A percentile compares a stretch with the other conserved stretches of the same genome.
phyloP scores from a whole-genome alignment of 2,329 filamentous ascomycete species.

The Fusarium sp. region DNA sequence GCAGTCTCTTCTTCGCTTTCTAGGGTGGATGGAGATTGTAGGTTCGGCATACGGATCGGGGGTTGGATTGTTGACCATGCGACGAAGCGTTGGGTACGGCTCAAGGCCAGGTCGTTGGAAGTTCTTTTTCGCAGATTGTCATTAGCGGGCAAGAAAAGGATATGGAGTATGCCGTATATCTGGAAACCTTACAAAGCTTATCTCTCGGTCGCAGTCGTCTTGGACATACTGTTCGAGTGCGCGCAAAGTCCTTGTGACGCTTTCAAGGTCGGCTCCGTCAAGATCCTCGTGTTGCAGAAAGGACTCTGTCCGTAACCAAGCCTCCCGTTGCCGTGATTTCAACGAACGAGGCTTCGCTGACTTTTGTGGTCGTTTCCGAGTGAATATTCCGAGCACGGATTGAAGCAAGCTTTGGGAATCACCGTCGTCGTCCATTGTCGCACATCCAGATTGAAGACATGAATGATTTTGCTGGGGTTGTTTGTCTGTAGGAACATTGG shows the following conservation, averaged over 20 bases:
- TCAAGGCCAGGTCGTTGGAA: neutral
- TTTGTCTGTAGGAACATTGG: neutral
- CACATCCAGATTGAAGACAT: neutral
- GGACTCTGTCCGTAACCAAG: neutral
- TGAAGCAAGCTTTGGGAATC: neutral
- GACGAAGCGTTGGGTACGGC: neutral
- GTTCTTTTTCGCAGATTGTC: neutral
- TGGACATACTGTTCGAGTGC: neutral
- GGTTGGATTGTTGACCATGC: neutral
- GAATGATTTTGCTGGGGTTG: neutral
- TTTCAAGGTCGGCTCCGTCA: neutral
- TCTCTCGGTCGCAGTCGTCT: neutral
- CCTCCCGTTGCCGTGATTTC: neutral
- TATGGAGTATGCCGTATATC: neutral
- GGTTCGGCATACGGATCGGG: neutral
- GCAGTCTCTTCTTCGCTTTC: neutral
- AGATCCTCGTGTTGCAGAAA: neutral
- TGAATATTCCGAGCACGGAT: neutral
- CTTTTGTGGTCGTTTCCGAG: neutral
- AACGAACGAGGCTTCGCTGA: neutral
- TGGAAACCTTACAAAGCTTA: neutral
- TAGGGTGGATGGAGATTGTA: neutral
- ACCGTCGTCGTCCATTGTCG: neutral
- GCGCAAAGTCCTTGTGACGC: neutral
- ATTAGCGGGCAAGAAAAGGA: neutral